Evolutionary conservation across 495 filamentous ascomycete species (phyloP).

Genomic region (Aspergillus panamensis): DNA sequence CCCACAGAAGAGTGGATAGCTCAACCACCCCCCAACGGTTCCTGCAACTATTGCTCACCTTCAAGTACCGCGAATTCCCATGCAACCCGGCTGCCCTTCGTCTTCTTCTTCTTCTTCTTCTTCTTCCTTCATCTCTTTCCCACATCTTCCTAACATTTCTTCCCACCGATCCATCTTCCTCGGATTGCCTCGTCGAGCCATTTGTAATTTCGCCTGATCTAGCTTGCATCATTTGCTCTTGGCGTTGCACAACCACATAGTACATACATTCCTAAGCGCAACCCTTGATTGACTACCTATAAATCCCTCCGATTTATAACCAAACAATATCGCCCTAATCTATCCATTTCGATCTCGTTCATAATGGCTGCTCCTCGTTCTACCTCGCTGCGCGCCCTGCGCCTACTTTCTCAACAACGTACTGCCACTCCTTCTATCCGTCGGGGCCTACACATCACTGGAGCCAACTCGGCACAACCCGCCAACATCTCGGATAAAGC

Average conservation of each 20-base stretch:
- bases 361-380: constrained; percentile 51
- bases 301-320: constrained; percentile 5
- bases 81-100: constrained; percentile 8
- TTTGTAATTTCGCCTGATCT: not conserved
- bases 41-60: constrained; percentile 15
- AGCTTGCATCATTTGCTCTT: constrained; percentile 8
- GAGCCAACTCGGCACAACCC: constrained; percentile 46
- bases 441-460: constrained; percentile 54
- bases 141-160: constrained; percentile 4
- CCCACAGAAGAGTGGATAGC: constrained; percentile 18
- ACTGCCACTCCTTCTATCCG: constrained; percentile 35
- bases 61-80: constrained; percentile 22
- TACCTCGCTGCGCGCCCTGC: constrained; percentile 48
- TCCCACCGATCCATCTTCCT: not conserved
- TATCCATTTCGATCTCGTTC: constrained; percentile 14
- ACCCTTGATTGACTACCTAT: constrained; percentile 14
- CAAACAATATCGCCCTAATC: not conserved
- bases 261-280: constrained; percentile 18
- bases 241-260: constrained; percentile 10
- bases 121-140: constrained; percentile 12
- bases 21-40: constrained; percentile 24
- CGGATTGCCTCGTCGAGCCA: not conserved
- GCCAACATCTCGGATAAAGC: constrained; percentile 35
- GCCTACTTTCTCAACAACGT: constrained; percentile 43
- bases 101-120: constrained; percentile 5